phyloP scores from a whole-genome alignment of 257 asterid genomes.

The Asclepias syriaca region DNA sequence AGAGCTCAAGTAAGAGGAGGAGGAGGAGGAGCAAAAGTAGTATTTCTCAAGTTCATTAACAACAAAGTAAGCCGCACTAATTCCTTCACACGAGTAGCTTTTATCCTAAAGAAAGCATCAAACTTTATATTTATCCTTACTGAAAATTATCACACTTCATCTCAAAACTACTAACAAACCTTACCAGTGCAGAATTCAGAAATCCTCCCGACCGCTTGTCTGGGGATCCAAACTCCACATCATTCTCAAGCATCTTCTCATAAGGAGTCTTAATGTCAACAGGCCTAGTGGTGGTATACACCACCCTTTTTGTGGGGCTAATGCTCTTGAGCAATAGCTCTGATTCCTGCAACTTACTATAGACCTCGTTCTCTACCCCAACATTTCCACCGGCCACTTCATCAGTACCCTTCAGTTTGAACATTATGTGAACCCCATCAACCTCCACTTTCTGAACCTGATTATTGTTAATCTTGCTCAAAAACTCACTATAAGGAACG shows the following conservation, averaged over 20 bases:
- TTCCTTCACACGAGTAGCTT: background rate
- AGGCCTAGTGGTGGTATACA: slow-evolving; percentile 85
- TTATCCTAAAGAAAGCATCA: background rate
- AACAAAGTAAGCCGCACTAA: background rate
- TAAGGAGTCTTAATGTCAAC: slow-evolving; percentile 85
- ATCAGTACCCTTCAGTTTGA: slow-evolving; percentile 64
- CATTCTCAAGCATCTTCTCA: slow-evolving; percentile 91
- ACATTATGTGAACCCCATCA: slow-evolving; percentile 94
- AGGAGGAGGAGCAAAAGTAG: background rate
- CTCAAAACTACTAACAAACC: slow-evolving; percentile 22
- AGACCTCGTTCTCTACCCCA: slow-evolving; percentile 39
- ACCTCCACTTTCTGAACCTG: slow-evolving; percentile 94
- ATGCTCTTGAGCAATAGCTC: slow-evolving; percentile 59
- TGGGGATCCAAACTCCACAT: slow-evolving; percentile 95
- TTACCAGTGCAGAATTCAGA: slow-evolving; percentile 92
- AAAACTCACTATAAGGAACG: slow-evolving; percentile 87
- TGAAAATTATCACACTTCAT: background rate
- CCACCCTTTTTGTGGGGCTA: slow-evolving; percentile 66
- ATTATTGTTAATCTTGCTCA: slow-evolving; percentile 66
- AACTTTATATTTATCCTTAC: background rate
- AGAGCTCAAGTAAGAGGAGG: background rate
- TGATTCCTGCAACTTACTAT: slow-evolving; percentile 67
- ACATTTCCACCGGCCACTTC: slow-evolving; percentile 47
- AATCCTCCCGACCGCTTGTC: slow-evolving; percentile 98
- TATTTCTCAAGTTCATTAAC: background rate